A percentile compares a stretch with the other conserved stretches of the same genome.
Conservation (phyloP, 2,329 filamentous ascomycete genomes). For the Pleurostoma richardsiae region DNA sequence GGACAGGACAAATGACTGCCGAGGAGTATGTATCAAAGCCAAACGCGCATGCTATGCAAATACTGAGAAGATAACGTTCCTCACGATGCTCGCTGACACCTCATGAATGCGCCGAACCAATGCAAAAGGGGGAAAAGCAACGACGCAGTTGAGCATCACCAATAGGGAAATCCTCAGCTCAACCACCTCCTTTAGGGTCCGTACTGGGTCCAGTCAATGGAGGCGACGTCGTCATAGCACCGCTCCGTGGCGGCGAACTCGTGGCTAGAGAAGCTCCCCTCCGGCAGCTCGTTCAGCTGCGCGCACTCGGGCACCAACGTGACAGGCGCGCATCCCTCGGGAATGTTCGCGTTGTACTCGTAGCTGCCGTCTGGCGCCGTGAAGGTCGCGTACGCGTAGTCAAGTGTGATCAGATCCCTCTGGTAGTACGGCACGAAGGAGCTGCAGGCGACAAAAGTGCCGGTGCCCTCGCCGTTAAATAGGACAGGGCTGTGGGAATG, state of each 20-base stretch:
- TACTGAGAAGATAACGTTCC: too few species aligned
- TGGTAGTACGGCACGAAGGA: conserved; percentile 35
- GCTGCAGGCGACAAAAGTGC: conserved; percentile 37
- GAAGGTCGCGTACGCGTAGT: conserved; percentile 24
- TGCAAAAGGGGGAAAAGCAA: too few species aligned
- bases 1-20: too few species aligned
- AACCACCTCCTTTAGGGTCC: not conserved
- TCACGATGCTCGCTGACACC: too few species aligned
- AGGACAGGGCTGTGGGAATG: conserved; percentile 14
- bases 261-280: conserved; percentile 30
- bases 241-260: conserved; percentile 27
- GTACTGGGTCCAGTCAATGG: conserved; percentile 30
- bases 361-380: conserved; percentile 6
- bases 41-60: too few species aligned
- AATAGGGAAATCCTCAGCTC: too few species aligned
- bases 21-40: too few species aligned
- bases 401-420: conserved; percentile 29
- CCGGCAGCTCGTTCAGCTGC: conserved; percentile 25
- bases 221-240: conserved; percentile 35
- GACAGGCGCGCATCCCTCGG: conserved; percentile 35
- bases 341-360: conserved; percentile 16
- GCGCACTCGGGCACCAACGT: conserved; percentile 38
- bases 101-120: too few species aligned
- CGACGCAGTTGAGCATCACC: too few species aligned
- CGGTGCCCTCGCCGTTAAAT: conserved; percentile 15